Evolutionary conservation across 345 rosid genomes (phyloP), one percentile per base, ranked within the genome.

Genomic region (Corchorus olitorius): DNA sequence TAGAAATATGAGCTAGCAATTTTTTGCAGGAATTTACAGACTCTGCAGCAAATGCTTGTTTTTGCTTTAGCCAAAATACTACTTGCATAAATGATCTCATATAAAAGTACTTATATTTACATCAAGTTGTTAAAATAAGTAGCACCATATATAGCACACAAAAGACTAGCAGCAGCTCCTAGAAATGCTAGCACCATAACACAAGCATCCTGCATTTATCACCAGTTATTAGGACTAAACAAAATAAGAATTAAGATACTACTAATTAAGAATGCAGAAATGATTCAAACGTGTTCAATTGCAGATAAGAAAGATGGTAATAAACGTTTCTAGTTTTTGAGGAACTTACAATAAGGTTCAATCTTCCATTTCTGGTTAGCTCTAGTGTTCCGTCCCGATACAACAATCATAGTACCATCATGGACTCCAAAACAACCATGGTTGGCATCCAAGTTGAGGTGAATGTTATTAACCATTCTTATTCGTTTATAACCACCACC

Each of bases 361-460:
- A 91, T 89, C 91, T 84, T 96, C 99, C 99, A 96, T 11, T 61
- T 87, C 87, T 96, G 97, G 85, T 92, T 93, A 13, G 90, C 93
- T 64, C 98, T 98, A 65, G 88, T 84, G 83, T 86, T 87, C 97
- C 99, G 93, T 64, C 86, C 65, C 94, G 94, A 91, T 59, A 96
- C 94, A 68, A 88, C 94, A 17, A 93, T 81, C 19, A 70, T 76
- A 12, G 94, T 90, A 54, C 97, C 98, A 77, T 92, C 88, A 77
- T 75, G 91, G 52, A 96, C 86, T 5, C 94, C 98, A 15, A 97
- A 27, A 27, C 1, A 27, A 27, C 27, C 43, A 39, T 39, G 43
- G 43, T 0, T 3, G 43, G 43, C 43, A 39, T 39, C 43, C 43
- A 39, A 3, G 6, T 39, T 39, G 5, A 39, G 43, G 4, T 39